Conservation (phyloP, 495 filamentous ascomycete species). For the Penicillium longicatenatum region DNA sequence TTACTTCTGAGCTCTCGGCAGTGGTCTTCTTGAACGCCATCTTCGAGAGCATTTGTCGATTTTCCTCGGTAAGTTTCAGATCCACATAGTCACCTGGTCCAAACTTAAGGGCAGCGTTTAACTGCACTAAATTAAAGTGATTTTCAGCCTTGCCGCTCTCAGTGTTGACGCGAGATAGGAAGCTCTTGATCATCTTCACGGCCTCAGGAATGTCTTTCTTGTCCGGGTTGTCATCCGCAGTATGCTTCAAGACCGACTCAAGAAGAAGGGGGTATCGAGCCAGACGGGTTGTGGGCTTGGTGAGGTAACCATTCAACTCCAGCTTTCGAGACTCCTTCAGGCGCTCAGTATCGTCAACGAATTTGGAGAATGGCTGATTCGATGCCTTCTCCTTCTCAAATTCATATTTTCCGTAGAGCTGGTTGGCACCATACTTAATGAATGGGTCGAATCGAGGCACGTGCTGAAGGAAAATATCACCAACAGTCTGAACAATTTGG, state of each 20-base stretch:
- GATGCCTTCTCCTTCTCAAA: conserved; percentile 93
- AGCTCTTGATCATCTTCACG: conserved; percentile 79
- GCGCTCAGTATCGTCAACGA: conserved; percentile 96
- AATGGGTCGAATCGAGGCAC: conserved; percentile 94
- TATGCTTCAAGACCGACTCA: conserved; percentile 89
- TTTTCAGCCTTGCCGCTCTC: conserved; percentile 98
- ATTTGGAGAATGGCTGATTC: conserved; percentile 83
- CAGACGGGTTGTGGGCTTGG: conserved; percentile 95
- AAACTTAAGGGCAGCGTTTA: conserved; percentile 89
- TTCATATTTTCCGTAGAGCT: conserved; percentile 95
- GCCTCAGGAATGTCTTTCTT: conserved; percentile 90
- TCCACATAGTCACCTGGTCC: conserved; percentile 85
- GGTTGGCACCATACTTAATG: conserved; percentile 94
- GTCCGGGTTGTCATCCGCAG: conserved; percentile 82
- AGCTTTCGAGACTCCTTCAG: conserved; percentile 95
- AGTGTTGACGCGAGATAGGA: conserved; percentile 83
- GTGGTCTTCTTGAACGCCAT: conserved; percentile 89
- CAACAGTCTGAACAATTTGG: conserved; percentile 84
- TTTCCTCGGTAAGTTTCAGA: conserved; percentile 90
- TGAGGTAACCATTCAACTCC: conserved; percentile 96
- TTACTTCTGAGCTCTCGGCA: conserved; percentile 84
- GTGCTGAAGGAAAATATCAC: conserved; percentile 92
- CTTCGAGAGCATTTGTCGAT: conserved; percentile 90
- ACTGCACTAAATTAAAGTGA: conserved; percentile 89
- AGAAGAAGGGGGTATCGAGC: conserved; percentile 93